phyloP scores from a whole-genome alignment of 1,284 basidiomycete genomes.

The Pseudozyma tsukubaensis region DNA sequence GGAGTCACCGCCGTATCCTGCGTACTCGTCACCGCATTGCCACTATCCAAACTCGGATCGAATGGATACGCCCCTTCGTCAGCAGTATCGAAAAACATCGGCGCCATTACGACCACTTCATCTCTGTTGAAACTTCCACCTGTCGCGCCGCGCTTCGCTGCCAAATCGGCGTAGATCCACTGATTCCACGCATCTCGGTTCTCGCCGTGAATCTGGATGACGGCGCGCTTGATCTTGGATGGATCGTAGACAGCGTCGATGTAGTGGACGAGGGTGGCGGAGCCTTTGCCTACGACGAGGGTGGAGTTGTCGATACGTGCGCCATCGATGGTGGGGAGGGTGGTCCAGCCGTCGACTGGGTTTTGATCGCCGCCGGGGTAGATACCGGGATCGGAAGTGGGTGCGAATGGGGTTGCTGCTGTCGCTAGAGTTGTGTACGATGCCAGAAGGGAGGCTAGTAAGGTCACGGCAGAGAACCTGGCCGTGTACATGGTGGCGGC shows the following conservation, averaged over 20 bases:
- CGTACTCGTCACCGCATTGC: slow-evolving; percentile 6
- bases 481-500: not conserved
- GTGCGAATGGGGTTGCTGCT: slow-evolving; percentile 2
- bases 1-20: slow-evolving; percentile 18
- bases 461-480: not conserved
- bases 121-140: slow-evolving; percentile 51
- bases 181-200: slow-evolving; percentile 64
- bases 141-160: slow-evolving; percentile 40
- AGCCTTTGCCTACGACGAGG: slow-evolving; percentile 40
- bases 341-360: slow-evolving; percentile 43
- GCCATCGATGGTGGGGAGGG: slow-evolving; percentile 48
- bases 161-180: slow-evolving; percentile 58
- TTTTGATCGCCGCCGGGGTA: slow-evolving; percentile 42
- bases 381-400: slow-evolving; percentile 45
- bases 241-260: slow-evolving; percentile 50
- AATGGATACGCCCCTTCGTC: slow-evolving; percentile 60
- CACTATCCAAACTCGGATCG: slow-evolving; percentile 19
- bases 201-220: slow-evolving; percentile 63
- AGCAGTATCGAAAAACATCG: slow-evolving; percentile 53
- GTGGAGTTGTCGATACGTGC: slow-evolving; percentile 57
- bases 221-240: slow-evolving; percentile 54
- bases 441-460: not conserved
- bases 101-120: slow-evolving; percentile 60
- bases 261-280: slow-evolving; percentile 51
- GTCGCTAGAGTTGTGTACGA: not conserved